Base-by-base conservation (phyloP, 208 protist genomes). In the Leishmania mexicana region DNA sequence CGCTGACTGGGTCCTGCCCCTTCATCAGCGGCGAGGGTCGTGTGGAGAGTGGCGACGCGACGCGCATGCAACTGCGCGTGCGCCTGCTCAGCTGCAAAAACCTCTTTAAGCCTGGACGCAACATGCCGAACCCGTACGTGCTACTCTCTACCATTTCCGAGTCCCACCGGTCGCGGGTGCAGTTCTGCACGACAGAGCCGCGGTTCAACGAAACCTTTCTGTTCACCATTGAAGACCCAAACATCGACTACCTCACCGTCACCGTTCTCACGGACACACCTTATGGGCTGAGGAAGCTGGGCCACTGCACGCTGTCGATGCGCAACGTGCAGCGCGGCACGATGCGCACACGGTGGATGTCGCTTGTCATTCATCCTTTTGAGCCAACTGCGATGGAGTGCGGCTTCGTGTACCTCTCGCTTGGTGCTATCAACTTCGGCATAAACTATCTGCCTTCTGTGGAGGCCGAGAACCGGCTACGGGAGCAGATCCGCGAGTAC, bases 211-310 rank as follows among this genome's bases (percentile, higher is more conserved):
- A 96, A 80, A 86, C 85, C 58, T 96, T 95, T 76, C 40, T 70
- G 42, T 95, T 97, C 83, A 72, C 49, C 42, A 72, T 97, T 8
- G 85, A 85, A 58, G 84, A 95, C 78, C 90, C 93, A 2, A 70
- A 72, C 45, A 80, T 85, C 40, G 92, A 95, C 74, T 88, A 83
- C 68, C 85, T 97, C 28, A 85, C 78, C 60, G 88, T 96, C 74
- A 95, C 85, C 13, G 92, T 96, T 47, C 87, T 95, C 47, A 95
- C 94, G 11, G 92, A 97, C 78, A 97, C 94, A 7, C 85, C 89
- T 17, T 95, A 93, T 81, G 94, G 94, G 28, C 79, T 89, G 47
- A 93, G 90, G 82, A 89, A 88, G 85, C 77, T 97, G 62, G 94
- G 94, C 28, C 81, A 92, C 79, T 97, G 94, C 83, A 82, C 92